Conservation (phyloP, 176 grass and related monocot species). For the Bonia amplexicaulis region DNA sequence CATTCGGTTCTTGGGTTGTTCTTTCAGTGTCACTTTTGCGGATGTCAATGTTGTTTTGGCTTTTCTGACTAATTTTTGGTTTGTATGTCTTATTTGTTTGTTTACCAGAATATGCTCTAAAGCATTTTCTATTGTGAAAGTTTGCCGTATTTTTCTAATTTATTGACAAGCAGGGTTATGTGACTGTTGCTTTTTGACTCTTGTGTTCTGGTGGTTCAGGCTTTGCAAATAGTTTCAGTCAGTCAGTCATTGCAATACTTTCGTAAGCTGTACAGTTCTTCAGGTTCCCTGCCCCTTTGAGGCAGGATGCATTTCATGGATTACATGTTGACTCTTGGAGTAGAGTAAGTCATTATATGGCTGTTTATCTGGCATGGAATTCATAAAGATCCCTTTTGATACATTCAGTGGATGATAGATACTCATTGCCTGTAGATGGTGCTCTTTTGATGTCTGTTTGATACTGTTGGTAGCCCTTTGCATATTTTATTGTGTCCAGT, state of each 20-base stretch:
- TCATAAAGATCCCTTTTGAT: not conserved
- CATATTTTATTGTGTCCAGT: not conserved
- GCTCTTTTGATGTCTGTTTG: not conserved
- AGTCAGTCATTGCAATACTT: not conserved
- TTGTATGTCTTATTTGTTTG: not conserved
- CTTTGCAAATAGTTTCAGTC: not conserved
- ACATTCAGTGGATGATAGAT: slow-evolving; percentile 6
- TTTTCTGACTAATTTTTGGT: not conserved
- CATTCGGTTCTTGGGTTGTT: not conserved
- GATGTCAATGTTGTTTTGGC: slow-evolving; percentile 8
- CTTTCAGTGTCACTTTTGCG: slow-evolving; percentile 13
- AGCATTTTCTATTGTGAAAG: not conserved
- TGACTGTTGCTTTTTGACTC: slow-evolving; percentile 2
- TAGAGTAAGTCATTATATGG: not conserved
- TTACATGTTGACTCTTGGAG: not conserved
- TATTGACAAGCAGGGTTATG: not conserved
- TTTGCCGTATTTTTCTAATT: not conserved
- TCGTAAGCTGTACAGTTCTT: not conserved
- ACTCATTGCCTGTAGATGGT: not conserved
- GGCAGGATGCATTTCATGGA: not conserved
- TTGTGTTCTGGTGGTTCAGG: not conserved
- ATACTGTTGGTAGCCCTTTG: slow-evolving; percentile 3
- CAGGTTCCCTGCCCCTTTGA: not conserved
- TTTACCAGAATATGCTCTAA: not conserved
- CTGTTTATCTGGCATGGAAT: not conserved